Evolutionary conservation across 768 basidiomycete genomes (phyloP).

Genomic region (Suillus variegatus): DNA sequence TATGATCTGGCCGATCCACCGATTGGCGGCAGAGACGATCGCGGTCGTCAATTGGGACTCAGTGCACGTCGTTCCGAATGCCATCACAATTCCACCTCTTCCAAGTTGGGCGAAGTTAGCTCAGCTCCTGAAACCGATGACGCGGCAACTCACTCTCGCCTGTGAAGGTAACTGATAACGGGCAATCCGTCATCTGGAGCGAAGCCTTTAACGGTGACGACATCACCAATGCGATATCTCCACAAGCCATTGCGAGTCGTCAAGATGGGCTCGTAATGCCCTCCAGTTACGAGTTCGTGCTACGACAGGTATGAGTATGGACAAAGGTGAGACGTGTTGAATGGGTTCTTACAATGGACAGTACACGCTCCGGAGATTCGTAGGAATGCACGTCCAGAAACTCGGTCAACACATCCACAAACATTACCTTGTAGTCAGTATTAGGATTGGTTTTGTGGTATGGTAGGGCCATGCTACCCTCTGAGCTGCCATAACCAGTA

Average conservation of each 20-base stretch:
- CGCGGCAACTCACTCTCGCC: slow-evolving; percentile 5
- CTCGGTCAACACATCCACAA: slow-evolving; percentile 1
- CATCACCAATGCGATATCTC: slow-evolving; percentile 13
- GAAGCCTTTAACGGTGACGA: slow-evolving; percentile 12
- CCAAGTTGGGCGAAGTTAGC: neutral
- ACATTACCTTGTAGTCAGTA: neutral
- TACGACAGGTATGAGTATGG: neutral
- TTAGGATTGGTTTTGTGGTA: neutral
- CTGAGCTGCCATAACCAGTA: slow-evolving; percentile 3
- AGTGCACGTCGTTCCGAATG: slow-evolving; percentile 2
- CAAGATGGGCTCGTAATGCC: slow-evolving; percentile 10
- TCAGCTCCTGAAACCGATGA: neutral
- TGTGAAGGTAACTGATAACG: slow-evolving; percentile 5
- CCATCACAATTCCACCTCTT: slow-evolving; percentile 12
- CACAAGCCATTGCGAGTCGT: slow-evolving; percentile 15
- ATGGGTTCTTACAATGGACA: neutral
- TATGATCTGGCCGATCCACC: slow-evolving; percentile 2
- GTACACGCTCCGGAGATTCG: neutral
- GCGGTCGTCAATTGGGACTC: slow-evolving; percentile 1
- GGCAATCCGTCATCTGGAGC: slow-evolving; percentile 13
- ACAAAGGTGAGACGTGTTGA: neutral
- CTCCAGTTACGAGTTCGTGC: slow-evolving; percentile 8
- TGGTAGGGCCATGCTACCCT: slow-evolving; percentile 1
- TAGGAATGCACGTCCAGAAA: neutral
- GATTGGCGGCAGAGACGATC: neutral